A percentile compares a stretch with the other conserved stretches of the same genome.
Conservation (phyloP, 495 filamentous ascomycete genomes). For the Venustampulla echinocandica region DNA sequence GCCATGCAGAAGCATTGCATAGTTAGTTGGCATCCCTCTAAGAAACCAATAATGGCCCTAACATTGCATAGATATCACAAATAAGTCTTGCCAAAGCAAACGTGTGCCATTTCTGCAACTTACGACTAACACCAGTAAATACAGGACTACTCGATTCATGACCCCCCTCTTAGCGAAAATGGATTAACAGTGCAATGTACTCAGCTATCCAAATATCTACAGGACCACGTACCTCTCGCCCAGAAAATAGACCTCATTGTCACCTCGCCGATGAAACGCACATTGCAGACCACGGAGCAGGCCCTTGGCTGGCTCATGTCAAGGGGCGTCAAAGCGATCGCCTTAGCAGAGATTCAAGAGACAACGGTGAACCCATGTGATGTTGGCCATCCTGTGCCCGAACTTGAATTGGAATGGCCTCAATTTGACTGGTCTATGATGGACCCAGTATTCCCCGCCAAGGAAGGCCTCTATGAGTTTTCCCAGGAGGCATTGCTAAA, state of each 20-base stretch:
- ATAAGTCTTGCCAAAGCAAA: slow-evolving; percentile 9
- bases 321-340: slow-evolving; percentile 37
- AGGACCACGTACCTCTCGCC: slow-evolving; percentile 32
- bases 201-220: slow-evolving; percentile 34
- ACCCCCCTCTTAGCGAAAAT: slow-evolving; percentile 44
- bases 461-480: slow-evolving; percentile 42
- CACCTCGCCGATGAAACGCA: slow-evolving; percentile 46
- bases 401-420: slow-evolving; percentile 38
- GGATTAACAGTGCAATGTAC: slow-evolving; percentile 38
- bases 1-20: slow-evolving; percentile 47
- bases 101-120: neutral
- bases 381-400: slow-evolving; percentile 34
- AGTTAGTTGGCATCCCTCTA: slow-evolving; percentile 25
- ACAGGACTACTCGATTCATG: slow-evolving; percentile 41
- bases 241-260: slow-evolving; percentile 45
- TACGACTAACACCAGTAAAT: slow-evolving; percentile 10
- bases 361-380: slow-evolving; percentile 47
- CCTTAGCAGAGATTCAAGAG: slow-evolving; percentile 46
- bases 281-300: slow-evolving; percentile 43
- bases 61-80: slow-evolving; percentile 10
- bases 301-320: slow-evolving; percentile 40
- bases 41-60: neutral
- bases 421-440: slow-evolving; percentile 39
- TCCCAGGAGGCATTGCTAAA: slow-evolving; percentile 34
- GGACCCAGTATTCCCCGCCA: slow-evolving; percentile 45